Evolutionary conservation across 1,284 basidiomycete species (phyloP).

Genomic region (Anthracocystis walkeri): DNA sequence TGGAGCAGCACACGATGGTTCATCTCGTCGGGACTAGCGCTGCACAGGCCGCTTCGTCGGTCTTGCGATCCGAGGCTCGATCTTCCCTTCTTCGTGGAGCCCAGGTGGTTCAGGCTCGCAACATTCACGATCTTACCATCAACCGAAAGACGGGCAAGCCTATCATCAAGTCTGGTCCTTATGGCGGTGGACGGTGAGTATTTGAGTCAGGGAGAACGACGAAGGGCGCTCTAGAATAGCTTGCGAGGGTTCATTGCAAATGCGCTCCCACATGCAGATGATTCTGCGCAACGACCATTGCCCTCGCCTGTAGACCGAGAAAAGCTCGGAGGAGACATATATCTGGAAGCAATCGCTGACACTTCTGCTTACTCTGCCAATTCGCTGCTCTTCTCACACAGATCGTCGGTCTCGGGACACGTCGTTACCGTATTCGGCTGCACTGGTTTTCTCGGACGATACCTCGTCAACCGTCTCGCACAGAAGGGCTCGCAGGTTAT

Average conservation of each 20-base stretch:
- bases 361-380: background rate
- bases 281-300: background rate
- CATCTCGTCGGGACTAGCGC: slow-evolving; percentile 48
- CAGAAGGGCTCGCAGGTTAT: slow-evolving; percentile 94
- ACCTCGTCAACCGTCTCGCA: slow-evolving; percentile 78
- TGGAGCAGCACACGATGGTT: slow-evolving; percentile 36
- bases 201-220: background rate
- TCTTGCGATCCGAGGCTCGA: slow-evolving; percentile 44
- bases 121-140: slow-evolving; percentile 65
- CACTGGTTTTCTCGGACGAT: slow-evolving; percentile 94
- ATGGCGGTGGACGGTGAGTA: slow-evolving; percentile 65
- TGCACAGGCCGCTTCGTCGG: slow-evolving; percentile 36
- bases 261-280: background rate
- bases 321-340: background rate
- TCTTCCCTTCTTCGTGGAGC: slow-evolving; percentile 45
- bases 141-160: slow-evolving; percentile 67
- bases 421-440: slow-evolving; percentile 96
- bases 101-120: slow-evolving; percentile 43
- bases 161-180: slow-evolving; percentile 65
- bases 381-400: slow-evolving; percentile 6
- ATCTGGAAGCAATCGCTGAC: slow-evolving; percentile 1
- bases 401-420: slow-evolving; percentile 72
- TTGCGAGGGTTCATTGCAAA: slow-evolving; percentile 5
- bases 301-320: background rate
- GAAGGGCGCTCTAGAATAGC: no score